Percentiles rank a stretch among this genome's conserved stretches.
These are phyloP conservation scores for Brassica balearica DNA, from an alignment of 441 rosid genomes.

Conservation along the genomic window DNA sequence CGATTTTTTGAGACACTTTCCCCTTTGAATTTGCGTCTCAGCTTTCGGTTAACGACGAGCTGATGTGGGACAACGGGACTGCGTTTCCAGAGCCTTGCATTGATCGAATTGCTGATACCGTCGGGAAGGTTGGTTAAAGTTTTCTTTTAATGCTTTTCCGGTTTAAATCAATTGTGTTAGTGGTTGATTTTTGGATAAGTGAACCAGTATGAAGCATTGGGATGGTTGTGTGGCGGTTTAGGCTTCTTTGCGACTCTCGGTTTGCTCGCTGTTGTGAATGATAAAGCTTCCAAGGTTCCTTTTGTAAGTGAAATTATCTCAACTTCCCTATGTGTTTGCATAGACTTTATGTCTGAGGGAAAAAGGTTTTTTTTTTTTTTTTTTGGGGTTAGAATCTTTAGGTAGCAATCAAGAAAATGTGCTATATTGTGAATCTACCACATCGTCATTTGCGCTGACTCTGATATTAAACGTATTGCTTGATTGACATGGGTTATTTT, in stretches of 20 bases:
- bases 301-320: constrained; percentile 59
- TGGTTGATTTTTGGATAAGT: background rate
- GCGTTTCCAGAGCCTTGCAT: constrained; percentile 89
- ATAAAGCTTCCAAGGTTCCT: constrained; percentile 88
- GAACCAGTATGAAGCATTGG: constrained; percentile 92
- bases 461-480: background rate
- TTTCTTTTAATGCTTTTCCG: background rate
- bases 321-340: background rate
- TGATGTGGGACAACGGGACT: constrained; percentile 93
- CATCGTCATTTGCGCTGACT: background rate
- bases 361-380: no score
- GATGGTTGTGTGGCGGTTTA: constrained; percentile 94
- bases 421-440: background rate
- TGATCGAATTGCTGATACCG: constrained; percentile 96
- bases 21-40: constrained; percentile 29
- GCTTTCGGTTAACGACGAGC: constrained; percentile 88
- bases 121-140: constrained; percentile 70
- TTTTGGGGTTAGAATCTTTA: no score
- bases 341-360: no score
- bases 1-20: constrained; percentile 2
- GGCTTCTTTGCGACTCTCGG: constrained; percentile 80
- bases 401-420: no score
- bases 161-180: background rate
- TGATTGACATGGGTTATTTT: constrained; percentile 1
- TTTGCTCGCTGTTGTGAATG: constrained; percentile 75